Evolutionary conservation across 345 rosid species (phyloP).

Genomic region (Populus deltoides): DNA sequence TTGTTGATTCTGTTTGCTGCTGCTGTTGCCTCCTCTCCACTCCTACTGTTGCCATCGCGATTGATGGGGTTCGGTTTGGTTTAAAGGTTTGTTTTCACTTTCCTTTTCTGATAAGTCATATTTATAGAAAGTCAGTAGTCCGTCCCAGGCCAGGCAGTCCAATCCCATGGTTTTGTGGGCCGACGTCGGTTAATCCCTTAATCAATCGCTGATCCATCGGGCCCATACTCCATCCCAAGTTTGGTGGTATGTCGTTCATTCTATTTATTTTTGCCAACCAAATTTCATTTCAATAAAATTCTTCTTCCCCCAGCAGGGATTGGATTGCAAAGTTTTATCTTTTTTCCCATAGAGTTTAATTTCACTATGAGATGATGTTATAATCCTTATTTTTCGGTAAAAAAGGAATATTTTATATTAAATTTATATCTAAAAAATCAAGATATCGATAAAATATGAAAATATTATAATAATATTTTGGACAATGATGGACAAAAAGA

Average conservation of each 20-base stretch:
- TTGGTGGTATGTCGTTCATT: background rate
- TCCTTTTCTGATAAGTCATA: background rate
- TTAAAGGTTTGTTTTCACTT: background rate
- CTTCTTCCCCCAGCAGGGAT: background rate
- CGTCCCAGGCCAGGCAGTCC: background rate
- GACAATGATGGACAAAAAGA: too few relatives aligned
- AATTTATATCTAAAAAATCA: too few relatives aligned
- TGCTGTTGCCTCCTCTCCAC: slow-evolving; percentile 13
- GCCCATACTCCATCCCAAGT: background rate
- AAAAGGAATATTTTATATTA: too few relatives aligned
- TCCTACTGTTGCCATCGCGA: slow-evolving; percentile 14
- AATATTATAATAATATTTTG: too few relatives aligned
- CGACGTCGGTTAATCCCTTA: background rate
- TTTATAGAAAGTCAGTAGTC: too few relatives aligned
- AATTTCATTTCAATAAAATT: background rate
- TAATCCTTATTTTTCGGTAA: too few relatives aligned
- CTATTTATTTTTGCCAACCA: background rate
- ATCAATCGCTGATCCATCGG: background rate
- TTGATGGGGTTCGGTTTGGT: background rate
- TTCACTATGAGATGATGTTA: too few relatives aligned
- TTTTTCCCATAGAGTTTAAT: too few relatives aligned
- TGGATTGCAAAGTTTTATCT: background rate
- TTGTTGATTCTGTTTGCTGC: background rate
- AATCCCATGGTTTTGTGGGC: background rate
- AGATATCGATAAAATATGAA: too few relatives aligned